phyloP scores from a whole-genome alignment of 2,329 filamentous ascomycete genomes.

The Colletotrichum noveboracense region DNA sequence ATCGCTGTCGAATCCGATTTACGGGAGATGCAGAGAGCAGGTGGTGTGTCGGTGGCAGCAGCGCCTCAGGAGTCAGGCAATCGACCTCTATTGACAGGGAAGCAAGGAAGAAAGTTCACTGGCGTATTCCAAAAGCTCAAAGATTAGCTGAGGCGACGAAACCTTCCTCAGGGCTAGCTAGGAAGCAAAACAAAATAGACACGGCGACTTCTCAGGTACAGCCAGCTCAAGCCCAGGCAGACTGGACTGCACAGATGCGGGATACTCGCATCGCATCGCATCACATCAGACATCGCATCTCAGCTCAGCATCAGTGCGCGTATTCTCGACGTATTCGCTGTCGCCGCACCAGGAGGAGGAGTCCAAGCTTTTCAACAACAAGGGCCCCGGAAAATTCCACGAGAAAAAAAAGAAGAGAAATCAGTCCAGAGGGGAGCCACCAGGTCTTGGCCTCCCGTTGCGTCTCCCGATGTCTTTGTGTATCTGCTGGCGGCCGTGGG shows the following conservation, averaged over 20 bases:
- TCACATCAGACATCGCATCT: background rate
- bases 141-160: background rate
- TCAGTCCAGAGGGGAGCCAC: background rate
- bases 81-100: background rate
- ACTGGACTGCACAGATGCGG: background rate
- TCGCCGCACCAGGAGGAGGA: background rate
- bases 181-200: background rate
- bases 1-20: background rate
- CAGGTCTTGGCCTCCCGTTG: background rate
- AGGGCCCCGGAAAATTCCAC: background rate
- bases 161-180: background rate
- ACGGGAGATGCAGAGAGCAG: background rate
- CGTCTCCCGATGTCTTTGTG: background rate
- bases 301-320: background rate
- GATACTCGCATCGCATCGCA: background rate
- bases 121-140: background rate
- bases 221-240: background rate
- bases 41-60: background rate
- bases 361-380: background rate
- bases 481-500: background rate
- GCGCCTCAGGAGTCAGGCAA: background rate
- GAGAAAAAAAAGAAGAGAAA: background rate
- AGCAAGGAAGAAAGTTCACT: background rate
- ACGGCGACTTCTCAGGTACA: background rate
- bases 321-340: constrained; percentile 1